These are phyloP conservation scores for Blumeria graminis DNA, from an alignment of 2,329 filamentous ascomycete species.

Conservation along the genomic window DNA sequence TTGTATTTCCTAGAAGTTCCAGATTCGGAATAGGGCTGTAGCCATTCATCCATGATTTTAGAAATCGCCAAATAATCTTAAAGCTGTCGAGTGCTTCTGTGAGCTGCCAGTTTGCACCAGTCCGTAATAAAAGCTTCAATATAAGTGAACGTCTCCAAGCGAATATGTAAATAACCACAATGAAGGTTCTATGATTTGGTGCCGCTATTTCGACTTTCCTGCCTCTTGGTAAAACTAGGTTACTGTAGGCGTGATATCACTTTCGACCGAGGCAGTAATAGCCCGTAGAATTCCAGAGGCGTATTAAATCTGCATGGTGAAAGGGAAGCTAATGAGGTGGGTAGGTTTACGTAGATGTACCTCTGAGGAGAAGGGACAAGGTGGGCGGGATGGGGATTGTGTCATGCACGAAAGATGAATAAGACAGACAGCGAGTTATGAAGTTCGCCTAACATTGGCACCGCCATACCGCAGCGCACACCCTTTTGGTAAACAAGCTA, in stretches of 20 bases:
- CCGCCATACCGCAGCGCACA: no score
- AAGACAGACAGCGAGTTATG: no score
- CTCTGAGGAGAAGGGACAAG: no score
- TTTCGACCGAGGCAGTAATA: constrained; percentile 11
- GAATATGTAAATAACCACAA: no score
- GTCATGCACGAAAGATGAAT: no score
- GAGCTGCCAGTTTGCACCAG: not conserved
- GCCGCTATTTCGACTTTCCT: no score
- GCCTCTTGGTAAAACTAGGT: no score
- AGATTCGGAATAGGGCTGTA: constrained; percentile 37
- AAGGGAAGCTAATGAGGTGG: not conserved
- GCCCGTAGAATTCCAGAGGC: constrained; percentile 8
- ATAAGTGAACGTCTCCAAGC: constrained; percentile 4
- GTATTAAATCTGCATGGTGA: constrained; percentile 14
- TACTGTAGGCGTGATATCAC: constrained; percentile 6
- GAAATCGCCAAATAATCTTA: not conserved
- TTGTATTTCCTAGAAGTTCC: constrained; percentile 41
- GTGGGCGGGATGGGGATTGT: no score
- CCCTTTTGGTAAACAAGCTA: no score
- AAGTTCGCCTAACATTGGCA: no score
- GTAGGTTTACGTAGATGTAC: no score
- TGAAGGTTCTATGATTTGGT: no score
- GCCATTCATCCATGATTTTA: constrained; percentile 36
- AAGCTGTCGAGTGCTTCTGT: not conserved
- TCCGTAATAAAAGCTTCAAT: constrained; percentile 4